A percentile compares a stretch with the other conserved stretches of the same genome.
phyloP scores from a whole-genome alignment of 2,329 filamentous ascomycete genomes.

The Hymenoscyphus albidus region DNA sequence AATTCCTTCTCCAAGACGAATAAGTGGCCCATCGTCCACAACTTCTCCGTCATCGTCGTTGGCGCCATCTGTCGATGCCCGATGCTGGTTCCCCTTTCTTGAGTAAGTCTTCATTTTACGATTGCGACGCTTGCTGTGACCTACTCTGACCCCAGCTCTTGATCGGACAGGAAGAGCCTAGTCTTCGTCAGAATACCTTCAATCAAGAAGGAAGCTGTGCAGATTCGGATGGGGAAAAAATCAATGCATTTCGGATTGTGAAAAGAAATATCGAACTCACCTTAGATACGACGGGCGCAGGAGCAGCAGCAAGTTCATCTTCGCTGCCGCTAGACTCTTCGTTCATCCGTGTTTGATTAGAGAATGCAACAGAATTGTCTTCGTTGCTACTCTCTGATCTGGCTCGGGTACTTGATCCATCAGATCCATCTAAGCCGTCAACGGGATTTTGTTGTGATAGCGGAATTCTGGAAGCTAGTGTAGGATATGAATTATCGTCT shows the following conservation, averaged over 20 bases:
- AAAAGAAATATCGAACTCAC: slow-evolving; percentile 23
- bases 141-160: slow-evolving; percentile 30
- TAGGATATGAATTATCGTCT: slow-evolving; percentile 52
- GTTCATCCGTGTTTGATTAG: slow-evolving; percentile 50
- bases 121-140: slow-evolving; percentile 31
- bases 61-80: slow-evolving; percentile 16
- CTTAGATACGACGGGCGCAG: slow-evolving; percentile 12
- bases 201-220: slow-evolving; percentile 6
- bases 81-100: slow-evolving; percentile 35
- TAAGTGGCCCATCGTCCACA: slow-evolving; percentile 56
- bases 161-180: slow-evolving; percentile 34
- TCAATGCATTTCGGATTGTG: background rate
- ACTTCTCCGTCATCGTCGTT: slow-evolving; percentile 24
- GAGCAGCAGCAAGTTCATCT: slow-evolving; percentile 37
- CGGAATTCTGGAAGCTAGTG: slow-evolving; percentile 45
- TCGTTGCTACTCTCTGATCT: slow-evolving; percentile 51
- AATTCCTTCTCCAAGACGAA: slow-evolving; percentile 79
- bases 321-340: slow-evolving; percentile 56
- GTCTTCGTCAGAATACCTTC: slow-evolving; percentile 25
- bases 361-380: slow-evolving; percentile 32
- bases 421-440: slow-evolving; percentile 20
- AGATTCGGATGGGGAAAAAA: background rate
- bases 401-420: slow-evolving; percentile 34
- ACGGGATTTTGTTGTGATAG: slow-evolving; percentile 20
- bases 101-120: slow-evolving; percentile 37